These are phyloP conservation scores for Calonectria crousiana DNA, from an alignment of 2,329 filamentous ascomycete species.

Conservation along the genomic window DNA sequence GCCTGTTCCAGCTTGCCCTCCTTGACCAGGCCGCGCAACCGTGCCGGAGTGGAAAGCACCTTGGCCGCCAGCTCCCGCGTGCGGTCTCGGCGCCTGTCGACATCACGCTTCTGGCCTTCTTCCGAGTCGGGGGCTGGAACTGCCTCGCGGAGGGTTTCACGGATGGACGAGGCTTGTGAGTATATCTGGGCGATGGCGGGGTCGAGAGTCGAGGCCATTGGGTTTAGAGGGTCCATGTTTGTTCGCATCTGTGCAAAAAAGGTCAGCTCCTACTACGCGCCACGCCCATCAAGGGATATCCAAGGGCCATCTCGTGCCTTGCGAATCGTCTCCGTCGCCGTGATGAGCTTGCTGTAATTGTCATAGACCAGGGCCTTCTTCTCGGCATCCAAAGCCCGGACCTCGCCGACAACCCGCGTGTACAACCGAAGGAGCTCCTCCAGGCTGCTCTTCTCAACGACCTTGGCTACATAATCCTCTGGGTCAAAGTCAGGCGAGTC, in stretches of 20 bases:
- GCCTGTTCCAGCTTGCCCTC: constrained; percentile 74
- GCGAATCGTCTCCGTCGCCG: constrained; percentile 95
- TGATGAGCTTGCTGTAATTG: constrained; percentile 96
- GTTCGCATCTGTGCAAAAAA: constrained; percentile 73
- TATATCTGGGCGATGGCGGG: constrained; percentile 83
- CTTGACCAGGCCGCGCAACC: constrained; percentile 68
- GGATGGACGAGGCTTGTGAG: constrained; percentile 67
- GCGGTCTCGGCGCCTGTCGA: constrained; percentile 49
- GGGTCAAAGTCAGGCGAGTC: constrained; percentile 81
- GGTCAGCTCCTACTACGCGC: neutral
- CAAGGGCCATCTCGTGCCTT: constrained; percentile 61
- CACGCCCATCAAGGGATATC: neutral
- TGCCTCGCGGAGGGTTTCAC: constrained; percentile 61
- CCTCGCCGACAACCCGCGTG: constrained; percentile 80
- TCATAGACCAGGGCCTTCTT: constrained; percentile 98
- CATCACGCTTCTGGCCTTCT: constrained; percentile 49
- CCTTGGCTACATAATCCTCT: constrained; percentile 72
- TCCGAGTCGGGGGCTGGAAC: constrained; percentile 61
- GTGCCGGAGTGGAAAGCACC: constrained; percentile 71
- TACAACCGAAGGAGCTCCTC: constrained; percentile 79
- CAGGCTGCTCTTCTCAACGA: constrained; percentile 73
- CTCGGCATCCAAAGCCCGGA: constrained; percentile 91
- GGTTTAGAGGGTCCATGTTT: constrained; percentile 84
- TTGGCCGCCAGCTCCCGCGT: constrained; percentile 71
- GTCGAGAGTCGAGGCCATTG: constrained; percentile 78